Percentiles rank a stretch among this genome's conserved stretches.
These are phyloP conservation scores for Chytriomyces sp. DNA, from an alignment of 192 early-diverging fungal species.

Conservation along the genomic window DNA sequence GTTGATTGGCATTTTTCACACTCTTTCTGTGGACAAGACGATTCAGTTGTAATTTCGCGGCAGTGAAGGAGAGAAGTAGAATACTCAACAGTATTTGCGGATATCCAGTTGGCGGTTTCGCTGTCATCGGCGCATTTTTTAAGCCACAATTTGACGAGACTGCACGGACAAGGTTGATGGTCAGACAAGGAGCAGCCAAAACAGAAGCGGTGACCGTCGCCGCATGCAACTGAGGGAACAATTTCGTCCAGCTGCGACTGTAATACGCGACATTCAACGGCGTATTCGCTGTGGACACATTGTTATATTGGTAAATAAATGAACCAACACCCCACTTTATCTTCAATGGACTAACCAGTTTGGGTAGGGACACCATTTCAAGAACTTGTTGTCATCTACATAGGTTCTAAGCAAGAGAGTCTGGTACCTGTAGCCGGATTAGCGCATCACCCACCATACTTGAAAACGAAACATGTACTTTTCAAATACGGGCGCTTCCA, in stretches of 20 bases:
- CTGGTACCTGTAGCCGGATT: slow-evolving; percentile 62
- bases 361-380: slow-evolving; percentile 95
- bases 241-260: slow-evolving; percentile 67
- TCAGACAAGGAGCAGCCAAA: slow-evolving; percentile 87
- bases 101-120: slow-evolving; percentile 98
- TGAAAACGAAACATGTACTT: slow-evolving; percentile 58
- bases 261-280: slow-evolving; percentile 86
- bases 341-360: slow-evolving; percentile 62
- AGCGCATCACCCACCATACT: background rate
- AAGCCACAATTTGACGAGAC: slow-evolving; percentile 81
- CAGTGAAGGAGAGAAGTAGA: background rate
- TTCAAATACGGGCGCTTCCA: slow-evolving; percentile 56
- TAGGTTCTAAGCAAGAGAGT: slow-evolving; percentile 83
- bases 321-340: background rate
- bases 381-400: slow-evolving; percentile 83
- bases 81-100: slow-evolving; percentile 58
- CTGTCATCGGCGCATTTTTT: slow-evolving; percentile 98
- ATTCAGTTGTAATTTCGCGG: too few relatives aligned
- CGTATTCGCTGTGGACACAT: slow-evolving; percentile 64
- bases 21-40: slow-evolving; percentile 65
- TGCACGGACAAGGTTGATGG: slow-evolving; percentile 89
- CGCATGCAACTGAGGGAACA: slow-evolving; percentile 88
- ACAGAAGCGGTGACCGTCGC: slow-evolving; percentile 82
- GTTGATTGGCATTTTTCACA: slow-evolving; percentile 92
- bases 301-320: background rate